Percentiles rank a stretch among this genome's conserved stretches.
These are phyloP conservation scores for Phellopilus nigrolimitatus DNA, from an alignment of 1,284 basidiomycete genomes.

Conservation along the genomic window DNA sequence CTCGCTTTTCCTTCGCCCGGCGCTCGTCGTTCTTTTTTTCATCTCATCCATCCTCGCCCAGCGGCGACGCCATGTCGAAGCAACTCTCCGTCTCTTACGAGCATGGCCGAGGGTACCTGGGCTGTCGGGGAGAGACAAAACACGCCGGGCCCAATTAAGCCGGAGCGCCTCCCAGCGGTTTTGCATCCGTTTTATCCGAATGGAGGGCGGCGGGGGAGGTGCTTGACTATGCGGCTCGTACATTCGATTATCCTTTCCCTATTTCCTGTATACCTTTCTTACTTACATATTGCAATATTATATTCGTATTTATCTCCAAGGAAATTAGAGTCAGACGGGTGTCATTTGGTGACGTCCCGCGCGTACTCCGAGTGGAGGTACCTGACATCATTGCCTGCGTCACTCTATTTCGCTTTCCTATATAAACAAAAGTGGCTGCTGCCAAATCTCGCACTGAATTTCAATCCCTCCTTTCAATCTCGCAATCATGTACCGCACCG, in stretches of 20 bases:
- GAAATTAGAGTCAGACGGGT: no score
- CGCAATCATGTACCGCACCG: slow-evolving; percentile 27
- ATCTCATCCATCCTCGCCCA: slow-evolving; percentile 29
- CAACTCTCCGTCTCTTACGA: slow-evolving; percentile 39
- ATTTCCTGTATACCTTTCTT: no score
- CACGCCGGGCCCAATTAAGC: slow-evolving; percentile 65
- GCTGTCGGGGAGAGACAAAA: slow-evolving; percentile 39
- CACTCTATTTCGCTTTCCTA: not conserved
- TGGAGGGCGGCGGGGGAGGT: slow-evolving; percentile 44
- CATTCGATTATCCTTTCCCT: no score
- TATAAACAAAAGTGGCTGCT: not conserved
- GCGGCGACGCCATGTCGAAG: slow-evolving; percentile 34
- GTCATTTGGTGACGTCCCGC: no score
- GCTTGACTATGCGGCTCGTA: slow-evolving; percentile 75
- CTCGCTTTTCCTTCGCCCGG: not conserved
- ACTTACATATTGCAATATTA: no score
- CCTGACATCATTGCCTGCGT: not conserved
- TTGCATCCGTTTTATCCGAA: slow-evolving; percentile 32
- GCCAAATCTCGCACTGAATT: not conserved
- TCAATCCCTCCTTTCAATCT: not conserved
- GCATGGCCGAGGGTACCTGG: slow-evolving; percentile 50
- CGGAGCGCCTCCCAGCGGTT: slow-evolving; percentile 57
- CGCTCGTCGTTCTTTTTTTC: slow-evolving; percentile 21
- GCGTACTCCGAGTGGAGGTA: no score
- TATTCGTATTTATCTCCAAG: no score